These are phyloP conservation scores for Diversispora eburnea DNA, from an alignment of 192 early-diverging fungal genomes.

Conservation along the genomic window DNA sequence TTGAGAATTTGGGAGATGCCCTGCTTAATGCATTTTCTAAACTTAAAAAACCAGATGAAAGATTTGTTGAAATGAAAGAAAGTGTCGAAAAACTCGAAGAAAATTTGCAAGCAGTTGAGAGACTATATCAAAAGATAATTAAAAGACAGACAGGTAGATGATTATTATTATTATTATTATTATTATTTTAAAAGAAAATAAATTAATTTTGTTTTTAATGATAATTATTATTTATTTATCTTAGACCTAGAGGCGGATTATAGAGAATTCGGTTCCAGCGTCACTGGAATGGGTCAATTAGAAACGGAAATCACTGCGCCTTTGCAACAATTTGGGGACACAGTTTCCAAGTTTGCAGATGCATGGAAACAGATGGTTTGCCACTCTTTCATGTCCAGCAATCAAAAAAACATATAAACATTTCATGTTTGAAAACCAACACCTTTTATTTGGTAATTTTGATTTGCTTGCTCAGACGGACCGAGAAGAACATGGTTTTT, in stretches of 20 bases:
- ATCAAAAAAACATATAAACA: background rate
- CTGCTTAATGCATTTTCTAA: slow-evolving; percentile 87
- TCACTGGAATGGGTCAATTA: slow-evolving; percentile 73
- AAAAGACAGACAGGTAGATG: slow-evolving; percentile 65
- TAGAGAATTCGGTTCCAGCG: slow-evolving; percentile 71
- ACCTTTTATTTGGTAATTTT: background rate
- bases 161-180: background rate
- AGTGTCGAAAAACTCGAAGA: slow-evolving; percentile 80
- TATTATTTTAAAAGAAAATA: background rate
- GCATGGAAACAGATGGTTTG: slow-evolving; percentile 68
- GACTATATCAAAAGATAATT: slow-evolving; percentile 68
- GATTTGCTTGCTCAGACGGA: slow-evolving; percentile 33
- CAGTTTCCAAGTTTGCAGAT: slow-evolving; percentile 62
- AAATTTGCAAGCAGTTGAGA: slow-evolving; percentile 83
- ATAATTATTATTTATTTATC: background rate
- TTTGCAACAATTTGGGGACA: slow-evolving; percentile 72
- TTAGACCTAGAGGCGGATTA: slow-evolving; percentile 76
- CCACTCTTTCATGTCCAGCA: background rate
- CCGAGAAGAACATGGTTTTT: slow-evolving; percentile 64
- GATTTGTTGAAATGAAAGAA: slow-evolving; percentile 81
- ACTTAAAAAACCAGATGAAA: slow-evolving; percentile 83
- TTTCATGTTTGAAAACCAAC: background rate
- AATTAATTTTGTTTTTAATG: background rate
- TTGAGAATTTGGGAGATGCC: slow-evolving; percentile 82
- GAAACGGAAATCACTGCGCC: slow-evolving; percentile 82